Evolutionary conservation across 768 basidiomycete species (phyloP).

Genomic region (Boletellus emodensis): DNA sequence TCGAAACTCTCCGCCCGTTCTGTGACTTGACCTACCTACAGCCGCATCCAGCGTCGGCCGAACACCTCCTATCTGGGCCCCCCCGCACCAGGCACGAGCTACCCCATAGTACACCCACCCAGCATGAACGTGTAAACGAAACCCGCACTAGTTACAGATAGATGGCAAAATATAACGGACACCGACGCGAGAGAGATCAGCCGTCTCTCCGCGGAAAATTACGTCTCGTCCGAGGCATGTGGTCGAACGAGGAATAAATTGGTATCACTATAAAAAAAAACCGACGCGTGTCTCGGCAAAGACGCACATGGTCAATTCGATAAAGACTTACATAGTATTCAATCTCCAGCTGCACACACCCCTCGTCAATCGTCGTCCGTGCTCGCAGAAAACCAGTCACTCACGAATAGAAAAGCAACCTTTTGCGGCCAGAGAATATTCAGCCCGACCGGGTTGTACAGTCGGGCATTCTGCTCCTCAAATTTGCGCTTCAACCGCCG

Average conservation of each 20-base stretch:
- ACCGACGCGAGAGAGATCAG: constrained; percentile 9
- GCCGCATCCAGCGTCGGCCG: not conserved
- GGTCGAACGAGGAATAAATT: not conserved
- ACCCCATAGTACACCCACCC: too few relatives aligned
- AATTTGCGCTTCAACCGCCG: constrained; percentile 56
- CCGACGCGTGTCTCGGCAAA: not conserved
- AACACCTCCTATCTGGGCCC: too few relatives aligned
- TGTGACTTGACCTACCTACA: not conserved
- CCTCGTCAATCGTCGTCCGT: not conserved
- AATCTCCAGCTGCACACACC: constrained; percentile 71
- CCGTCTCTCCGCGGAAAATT: constrained; percentile 7
- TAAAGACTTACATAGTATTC: constrained; percentile 77
- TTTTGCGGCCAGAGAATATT: constrained; percentile 82
- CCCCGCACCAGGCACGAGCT: too few relatives aligned
- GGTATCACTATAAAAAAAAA: constrained; percentile 20
- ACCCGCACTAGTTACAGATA: not conserved
- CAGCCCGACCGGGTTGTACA: constrained; percentile 85
- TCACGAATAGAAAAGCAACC: constrained; percentile 88
- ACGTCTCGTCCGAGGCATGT: not conserved
- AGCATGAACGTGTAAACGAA: too few relatives aligned
- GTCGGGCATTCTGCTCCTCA: constrained; percentile 59
- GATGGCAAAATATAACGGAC: constrained; percentile 1
- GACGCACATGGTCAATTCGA: not conserved
- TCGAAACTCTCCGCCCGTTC: not conserved
- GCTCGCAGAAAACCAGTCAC: constrained; percentile 33